Evolutionary conservation across 257 asterid genomes (phyloP).

Genomic region (Ilex asprella): DNA sequence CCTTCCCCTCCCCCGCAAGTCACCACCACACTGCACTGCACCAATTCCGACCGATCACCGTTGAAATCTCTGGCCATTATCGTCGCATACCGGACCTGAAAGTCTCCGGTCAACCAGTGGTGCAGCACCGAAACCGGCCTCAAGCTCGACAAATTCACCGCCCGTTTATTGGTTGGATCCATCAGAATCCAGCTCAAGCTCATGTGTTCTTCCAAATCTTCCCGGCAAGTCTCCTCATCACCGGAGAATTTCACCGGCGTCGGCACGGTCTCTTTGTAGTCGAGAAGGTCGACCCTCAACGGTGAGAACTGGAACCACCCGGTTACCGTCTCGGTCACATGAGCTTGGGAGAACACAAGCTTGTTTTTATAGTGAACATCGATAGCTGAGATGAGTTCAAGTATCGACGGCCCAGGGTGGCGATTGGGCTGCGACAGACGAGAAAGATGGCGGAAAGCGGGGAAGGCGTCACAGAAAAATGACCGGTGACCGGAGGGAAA

Average conservation of each 20-base stretch:
- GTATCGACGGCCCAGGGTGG: not conserved
- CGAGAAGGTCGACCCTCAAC: constrained; percentile 47
- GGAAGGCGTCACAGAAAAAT: constrained; percentile 54
- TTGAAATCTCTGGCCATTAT: constrained; percentile 25
- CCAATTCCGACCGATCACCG: constrained; percentile 24
- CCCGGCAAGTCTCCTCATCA: constrained; percentile 31
- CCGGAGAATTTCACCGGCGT: constrained; percentile 36
- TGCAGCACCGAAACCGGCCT: constrained; percentile 49
- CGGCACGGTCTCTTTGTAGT: constrained; percentile 35
- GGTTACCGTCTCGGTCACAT: constrained; percentile 34
- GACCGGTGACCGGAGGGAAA: constrained; percentile 65
- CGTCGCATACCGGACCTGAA: constrained; percentile 42
- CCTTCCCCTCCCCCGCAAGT: constrained; percentile 57
- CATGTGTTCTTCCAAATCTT: constrained; percentile 32
- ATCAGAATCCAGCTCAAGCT: constrained; percentile 70
- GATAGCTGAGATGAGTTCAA: constrained; percentile 54
- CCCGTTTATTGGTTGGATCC: constrained; percentile 42
- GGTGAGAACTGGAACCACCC: constrained; percentile 61
- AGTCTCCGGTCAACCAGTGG: constrained; percentile 66
- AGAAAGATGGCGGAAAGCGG: constrained; percentile 21
- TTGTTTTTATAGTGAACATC: constrained; percentile 44
- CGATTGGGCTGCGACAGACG: not conserved
- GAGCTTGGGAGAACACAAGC: constrained; percentile 42
- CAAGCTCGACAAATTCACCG: constrained; percentile 52
- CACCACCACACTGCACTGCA: constrained; percentile 51